Evolutionary conservation across 2,329 filamentous ascomycete species (phyloP), one percentile per base, ranked within the genome.

Genomic region (Sporothrix humicola): DNA sequence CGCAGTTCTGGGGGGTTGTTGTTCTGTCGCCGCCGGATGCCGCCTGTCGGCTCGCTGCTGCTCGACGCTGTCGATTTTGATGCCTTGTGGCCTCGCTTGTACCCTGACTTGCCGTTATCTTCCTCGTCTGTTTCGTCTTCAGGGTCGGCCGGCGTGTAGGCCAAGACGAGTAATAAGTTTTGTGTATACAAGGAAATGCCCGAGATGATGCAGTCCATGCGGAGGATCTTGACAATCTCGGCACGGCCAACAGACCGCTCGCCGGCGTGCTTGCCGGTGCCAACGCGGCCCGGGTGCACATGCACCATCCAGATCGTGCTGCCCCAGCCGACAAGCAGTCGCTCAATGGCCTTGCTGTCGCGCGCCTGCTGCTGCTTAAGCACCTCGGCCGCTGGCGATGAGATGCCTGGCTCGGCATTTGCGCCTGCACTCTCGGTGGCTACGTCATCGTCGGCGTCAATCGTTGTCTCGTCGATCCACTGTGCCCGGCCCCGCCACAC

Each of bases 171-270:
- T 82, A 99, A 87, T 77, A 97, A 87, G 80, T 90, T 96, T 80
- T 94, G 93, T 80, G 94, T 97, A 90, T 98, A 98, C 83, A 99
- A 87, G 77, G 95, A 97, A 82, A 99, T 92, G 79, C 96, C 96
- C 81, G 96, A 97, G 85, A 99, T 94, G 81, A 97, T 94, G 86
- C 96, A 98, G 84, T 99, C 96, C 83, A 96, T 97, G 79, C 94
- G 93, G 83, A 98, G 89, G 83, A 95, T 95, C 82, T 97, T 97
- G 75, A 94, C 90, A 80, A 98, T 95, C 80, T 98, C 94, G 69
- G 94, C 95, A 77, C 90, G 91, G 44, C 94, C 95, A 77, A 92
- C 88, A 65, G 89, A 91, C 79, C 87, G 90, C 79, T 94, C 91
- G 69, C 91, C 90, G 48, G 87, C 88, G 78, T 91, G 85, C 79